Percentiles rank a stretch among this genome's conserved stretches.
phyloP scores from a whole-genome alignment of 345 rosid genomes.

The Populus tremula region DNA sequence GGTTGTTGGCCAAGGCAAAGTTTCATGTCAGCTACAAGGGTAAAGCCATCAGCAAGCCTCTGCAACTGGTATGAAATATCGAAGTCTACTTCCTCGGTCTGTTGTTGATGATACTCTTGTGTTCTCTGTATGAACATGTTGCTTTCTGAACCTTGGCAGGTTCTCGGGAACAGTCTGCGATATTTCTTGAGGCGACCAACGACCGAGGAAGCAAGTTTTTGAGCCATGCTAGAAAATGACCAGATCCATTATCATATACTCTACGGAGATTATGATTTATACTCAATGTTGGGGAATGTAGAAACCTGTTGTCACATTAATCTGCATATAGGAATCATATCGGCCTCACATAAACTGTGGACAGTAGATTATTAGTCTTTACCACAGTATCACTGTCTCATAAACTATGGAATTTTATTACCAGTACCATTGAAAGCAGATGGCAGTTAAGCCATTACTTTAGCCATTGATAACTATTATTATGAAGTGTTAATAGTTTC shows the following conservation, averaged over 20 bases:
- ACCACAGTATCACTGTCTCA: background rate
- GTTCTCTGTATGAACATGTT: background rate
- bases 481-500: background rate
- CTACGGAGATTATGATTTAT: background rate
- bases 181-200: conserved; percentile 80
- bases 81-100: background rate
- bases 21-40: conserved; percentile 90
- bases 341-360: background rate
- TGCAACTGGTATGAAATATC: conserved; percentile 61
- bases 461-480: background rate
- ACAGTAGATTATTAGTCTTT: background rate
- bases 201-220: conserved; percentile 75
- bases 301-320: background rate
- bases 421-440: background rate
- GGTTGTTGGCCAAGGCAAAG: conserved; percentile 91
- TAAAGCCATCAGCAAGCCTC: conserved; percentile 83
- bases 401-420: background rate
- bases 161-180: conserved; percentile 66
- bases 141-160: conserved; percentile 39
- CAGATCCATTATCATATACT: background rate
- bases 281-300: background rate
- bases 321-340: background rate
- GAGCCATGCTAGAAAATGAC: conserved; percentile 25
- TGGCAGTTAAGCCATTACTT: background rate
- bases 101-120: background rate